These are phyloP conservation scores for Epichloe glyceriae DNA, from an alignment of 2,329 filamentous ascomycete genomes.

Conservation along the genomic window DNA sequence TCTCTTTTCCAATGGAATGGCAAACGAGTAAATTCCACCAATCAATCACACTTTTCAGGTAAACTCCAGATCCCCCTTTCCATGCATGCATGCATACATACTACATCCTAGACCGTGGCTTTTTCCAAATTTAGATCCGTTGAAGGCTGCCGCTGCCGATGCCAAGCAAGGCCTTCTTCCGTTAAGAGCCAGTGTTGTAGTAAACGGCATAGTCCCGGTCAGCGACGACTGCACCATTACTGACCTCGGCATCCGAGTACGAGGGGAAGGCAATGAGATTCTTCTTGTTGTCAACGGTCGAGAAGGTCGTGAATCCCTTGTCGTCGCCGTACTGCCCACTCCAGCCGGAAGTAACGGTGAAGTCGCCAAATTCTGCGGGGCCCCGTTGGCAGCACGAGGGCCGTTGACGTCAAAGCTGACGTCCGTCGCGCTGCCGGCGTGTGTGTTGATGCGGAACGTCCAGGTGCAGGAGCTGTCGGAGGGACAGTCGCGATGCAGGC, in stretches of 20 bases:
- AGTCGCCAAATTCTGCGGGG: conserved; percentile 32
- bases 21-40: too few species aligned
- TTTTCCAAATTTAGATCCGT: too few species aligned
- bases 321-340: too few species aligned
- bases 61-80: too few species aligned
- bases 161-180: too few species aligned
- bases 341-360: conserved; percentile 22
- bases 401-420: conserved; percentile 28
- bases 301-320: conserved; percentile 25
- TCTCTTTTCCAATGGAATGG: too few species aligned
- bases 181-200: neutral
- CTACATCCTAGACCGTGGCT: too few species aligned
- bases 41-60: too few species aligned
- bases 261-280: conserved; percentile 34
- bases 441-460: conserved; percentile 30
- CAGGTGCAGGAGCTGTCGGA: conserved; percentile 28
- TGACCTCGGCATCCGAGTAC: conserved; percentile 39
- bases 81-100: too few species aligned
- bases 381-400: conserved; percentile 25
- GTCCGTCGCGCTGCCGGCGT: conserved; percentile 16
- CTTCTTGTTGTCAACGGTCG: conserved; percentile 30
- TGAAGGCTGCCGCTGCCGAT: too few species aligned
- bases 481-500: conserved; percentile 27
- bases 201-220: neutral
- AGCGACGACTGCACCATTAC: conserved; percentile 27